Evolutionary conservation across 139 green algal genomes (phyloP), one percentile per base, ranked within the genome.

Genomic region (Limnomonas spitsbergensis): DNA sequence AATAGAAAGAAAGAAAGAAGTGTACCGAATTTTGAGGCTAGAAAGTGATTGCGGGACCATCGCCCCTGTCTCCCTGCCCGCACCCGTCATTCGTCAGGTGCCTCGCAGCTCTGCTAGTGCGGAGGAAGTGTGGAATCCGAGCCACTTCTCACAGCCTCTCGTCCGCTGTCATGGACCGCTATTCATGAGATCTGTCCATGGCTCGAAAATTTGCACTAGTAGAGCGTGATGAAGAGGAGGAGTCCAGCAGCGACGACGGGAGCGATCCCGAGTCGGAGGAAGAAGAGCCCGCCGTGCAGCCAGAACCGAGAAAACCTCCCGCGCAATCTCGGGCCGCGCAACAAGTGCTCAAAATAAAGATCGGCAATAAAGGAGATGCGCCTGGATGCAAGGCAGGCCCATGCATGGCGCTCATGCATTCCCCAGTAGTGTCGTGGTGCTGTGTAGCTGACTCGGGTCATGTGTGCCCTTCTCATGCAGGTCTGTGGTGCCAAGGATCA

Each of bases 401-500:
- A 2, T 86, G 76, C 79, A 75, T 36, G 38, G 1, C 40, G 2
- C 27, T 40, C 71, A 7, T 32, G 67, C n/a, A 52, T 36, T 42
- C 29, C 35, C 14, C 29, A 68, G 31, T 35, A 47, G 27, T 20
- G 40, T 82, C 26, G 39, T 24, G 66, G 53, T 79, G 56, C 52
- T 39, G 20, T 34, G 31, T 32, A 39, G 29, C 38, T 40, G 68
- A 32, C 26, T 66, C 29, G 77, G 73, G 32, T 27, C 47, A 31
- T 2, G 2, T 80, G 53, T 27, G 56, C 35, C 31, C 61, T 54
- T 68, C 32, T n/a, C 42, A 34, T 66, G 0, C 87, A 97, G 90
- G 93, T 97, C 0, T 97, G 94, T 68, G 93, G 93, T 31, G 78
- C 85, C 54, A 79, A 40, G 0, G 93, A 87, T 0, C 94, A 98